Evolutionary conservation across 768 basidiomycete species (phyloP).

Genomic region (Amanita subjunquillea): DNA sequence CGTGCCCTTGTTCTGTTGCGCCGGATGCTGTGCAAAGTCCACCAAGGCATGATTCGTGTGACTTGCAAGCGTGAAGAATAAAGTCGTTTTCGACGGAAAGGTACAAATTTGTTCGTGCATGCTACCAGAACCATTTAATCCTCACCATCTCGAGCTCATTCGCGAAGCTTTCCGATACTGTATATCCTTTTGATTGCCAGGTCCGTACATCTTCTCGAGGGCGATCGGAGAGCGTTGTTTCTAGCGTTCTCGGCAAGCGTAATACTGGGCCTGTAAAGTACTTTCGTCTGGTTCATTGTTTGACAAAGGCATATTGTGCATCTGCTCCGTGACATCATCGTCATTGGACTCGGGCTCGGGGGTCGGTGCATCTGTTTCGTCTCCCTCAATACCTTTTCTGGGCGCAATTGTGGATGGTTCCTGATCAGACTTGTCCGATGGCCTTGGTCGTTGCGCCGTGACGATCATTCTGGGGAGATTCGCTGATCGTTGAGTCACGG

Average conservation of each 20-base stretch:
- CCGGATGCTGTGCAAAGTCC: conserved; percentile 49
- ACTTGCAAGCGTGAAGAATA: conserved; percentile 63
- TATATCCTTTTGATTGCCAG: conserved; percentile 73
- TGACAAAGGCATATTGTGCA: background rate
- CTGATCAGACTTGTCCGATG: background rate
- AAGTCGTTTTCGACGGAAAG: conserved; percentile 77
- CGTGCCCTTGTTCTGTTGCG: conserved; percentile 14
- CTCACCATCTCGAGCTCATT: background rate
- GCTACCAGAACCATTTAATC: conserved; percentile 23
- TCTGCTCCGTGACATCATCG: background rate
- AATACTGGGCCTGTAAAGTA: conserved; percentile 20
- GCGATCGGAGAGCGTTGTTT: conserved; percentile 87
- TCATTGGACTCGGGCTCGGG: conserved; percentile 2
- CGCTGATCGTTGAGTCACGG: conserved; percentile 38
- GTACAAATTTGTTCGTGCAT: conserved; percentile 83
- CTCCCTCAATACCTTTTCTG: background rate
- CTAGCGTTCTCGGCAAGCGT: conserved; percentile 60
- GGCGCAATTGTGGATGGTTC: background rate
- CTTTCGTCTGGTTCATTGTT: conserved; percentile 11
- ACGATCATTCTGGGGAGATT: too few species aligned
- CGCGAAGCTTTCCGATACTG: conserved; percentile 65
- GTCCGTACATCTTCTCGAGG: conserved; percentile 84
- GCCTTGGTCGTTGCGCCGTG: background rate
- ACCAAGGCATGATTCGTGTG: conserved; percentile 65
- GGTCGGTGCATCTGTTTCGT: background rate